These are phyloP conservation scores for Abrus pulchellus DNA, from an alignment of 306 rosid species.

Conservation along the genomic window DNA sequence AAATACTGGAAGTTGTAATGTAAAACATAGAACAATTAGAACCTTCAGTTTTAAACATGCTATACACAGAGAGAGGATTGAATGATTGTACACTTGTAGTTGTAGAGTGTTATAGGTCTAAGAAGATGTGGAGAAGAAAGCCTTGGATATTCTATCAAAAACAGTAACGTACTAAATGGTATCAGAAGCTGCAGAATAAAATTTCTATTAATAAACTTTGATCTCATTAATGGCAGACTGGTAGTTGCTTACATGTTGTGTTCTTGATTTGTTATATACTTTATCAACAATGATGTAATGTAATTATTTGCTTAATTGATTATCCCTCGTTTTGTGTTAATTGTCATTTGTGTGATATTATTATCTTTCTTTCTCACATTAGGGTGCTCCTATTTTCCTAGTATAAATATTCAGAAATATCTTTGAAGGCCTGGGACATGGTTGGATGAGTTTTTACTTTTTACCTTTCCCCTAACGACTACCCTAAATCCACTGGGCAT, in stretches of 20 bases:
- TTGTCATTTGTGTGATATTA: background rate
- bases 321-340: slow-evolving; percentile 10
- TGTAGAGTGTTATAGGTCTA: slow-evolving; percentile 16
- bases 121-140: slow-evolving; percentile 26
- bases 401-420: background rate
- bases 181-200: background rate
- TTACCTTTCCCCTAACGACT: background rate
- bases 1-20: background rate
- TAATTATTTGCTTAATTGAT: slow-evolving; percentile 9
- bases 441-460: slow-evolving; percentile 24
- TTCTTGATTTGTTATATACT: slow-evolving; percentile 23
- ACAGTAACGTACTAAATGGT: slow-evolving; percentile 3
- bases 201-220: background rate
- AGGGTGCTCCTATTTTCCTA: background rate
- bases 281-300: background rate
- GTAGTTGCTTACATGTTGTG: background rate
- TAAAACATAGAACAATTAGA: background rate
- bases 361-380: slow-evolving; percentile 29
- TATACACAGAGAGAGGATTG: background rate
- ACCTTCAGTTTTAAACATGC: slow-evolving; percentile 34
- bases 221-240: background rate
- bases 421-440: background rate
- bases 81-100: slow-evolving; percentile 16
- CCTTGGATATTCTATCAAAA: slow-evolving; percentile 8
- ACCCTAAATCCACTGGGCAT: slow-evolving; percentile 9